Base-by-base conservation (phyloP, 441 rosid species). In the Erodium texanum region DNA sequence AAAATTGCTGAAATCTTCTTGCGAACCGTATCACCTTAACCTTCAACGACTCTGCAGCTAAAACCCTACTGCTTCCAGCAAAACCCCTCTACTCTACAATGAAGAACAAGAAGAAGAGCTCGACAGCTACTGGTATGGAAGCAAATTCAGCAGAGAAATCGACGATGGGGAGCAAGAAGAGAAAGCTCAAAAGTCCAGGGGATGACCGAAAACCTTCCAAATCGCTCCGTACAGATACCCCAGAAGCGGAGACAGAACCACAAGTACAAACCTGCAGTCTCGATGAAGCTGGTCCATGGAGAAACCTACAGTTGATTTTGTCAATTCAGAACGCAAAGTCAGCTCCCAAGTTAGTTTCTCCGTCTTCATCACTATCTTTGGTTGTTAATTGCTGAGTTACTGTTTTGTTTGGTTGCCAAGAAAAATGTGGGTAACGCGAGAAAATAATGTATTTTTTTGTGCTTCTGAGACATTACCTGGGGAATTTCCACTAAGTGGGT, bases 281-380 rank as follows among this genome's bases (percentile, higher is more conserved):
- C 62, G 76, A 72, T 56, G 83, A 78, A 72, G 86, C 38, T 15
- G 56, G 73, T 73, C 85, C 88, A 48, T 94, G 98, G 98, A 80
- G 78, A 76, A 92, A 92, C 75, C 84, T 94, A 14, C 81, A 87
- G 74, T 78, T 95, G 68, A 82, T 92, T 73, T 81, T 86, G 12
- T 82, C 79, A 9, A 66, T 92, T 59, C 86, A 86, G 76, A 79
- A 62, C 77, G 85, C 79, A 78, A 70, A 67, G 86, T 72, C 82
- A 76, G 32, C 74, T 80, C 61, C 82, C 79, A 85, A 75, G 99
- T 94, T 43, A 76, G 93, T 74, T 32, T 66, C 64, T 34, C 61
- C 67, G 69, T 43, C n/a, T 58, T 18, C 20, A 11, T 36, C 22
- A 22, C 41, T 70, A 2, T 68, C 38, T 41, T 7, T 4, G 3